Conservation (phyloP, 2,329 filamentous ascomycete species). For the Dothiorella sarmentorum region DNA sequence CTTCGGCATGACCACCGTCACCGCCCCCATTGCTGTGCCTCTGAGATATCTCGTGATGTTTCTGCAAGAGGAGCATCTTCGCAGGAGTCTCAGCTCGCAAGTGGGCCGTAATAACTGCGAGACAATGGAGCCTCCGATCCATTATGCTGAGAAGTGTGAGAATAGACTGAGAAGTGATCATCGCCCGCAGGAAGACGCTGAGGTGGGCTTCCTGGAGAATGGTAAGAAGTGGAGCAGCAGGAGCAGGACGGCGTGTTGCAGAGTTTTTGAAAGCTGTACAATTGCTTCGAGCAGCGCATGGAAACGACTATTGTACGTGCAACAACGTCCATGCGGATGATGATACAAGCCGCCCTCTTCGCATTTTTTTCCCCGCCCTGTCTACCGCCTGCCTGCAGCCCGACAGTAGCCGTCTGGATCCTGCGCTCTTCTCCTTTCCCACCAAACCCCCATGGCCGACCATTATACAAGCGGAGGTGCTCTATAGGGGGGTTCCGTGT, state of each 20-base stretch:
- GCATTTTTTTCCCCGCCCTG: not conserved
- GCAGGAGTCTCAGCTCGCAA: not conserved
- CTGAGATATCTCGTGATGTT: constrained; percentile 2
- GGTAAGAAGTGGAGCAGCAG: too few relatives aligned
- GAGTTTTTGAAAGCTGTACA: constrained; percentile 16
- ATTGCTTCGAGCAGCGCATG: constrained; percentile 14
- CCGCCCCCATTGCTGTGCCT: constrained; percentile 13
- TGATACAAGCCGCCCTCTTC: constrained; percentile 16
- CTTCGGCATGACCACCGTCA: constrained; percentile 6
- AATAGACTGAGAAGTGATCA: not conserved
- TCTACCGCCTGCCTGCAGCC: constrained; percentile 2
- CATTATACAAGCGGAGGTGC: not conserved
- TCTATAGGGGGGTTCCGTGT: not conserved
- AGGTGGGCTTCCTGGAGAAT: too few relatives aligned
- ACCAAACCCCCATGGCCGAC: not conserved
- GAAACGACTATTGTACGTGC: constrained; percentile 16
- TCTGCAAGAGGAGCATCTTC: not conserved
- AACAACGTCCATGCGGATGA: constrained; percentile 11
- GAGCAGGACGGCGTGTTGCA: not conserved
- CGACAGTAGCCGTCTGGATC: not conserved
- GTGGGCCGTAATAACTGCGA: not conserved
- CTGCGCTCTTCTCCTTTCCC: not conserved
- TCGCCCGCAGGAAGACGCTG: not conserved
- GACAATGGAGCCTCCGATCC: not conserved
- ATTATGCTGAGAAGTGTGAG: not conserved